Base-by-base conservation (phyloP, 169 alveolate genomes). In the Besnoitia besnoiti region DNA sequence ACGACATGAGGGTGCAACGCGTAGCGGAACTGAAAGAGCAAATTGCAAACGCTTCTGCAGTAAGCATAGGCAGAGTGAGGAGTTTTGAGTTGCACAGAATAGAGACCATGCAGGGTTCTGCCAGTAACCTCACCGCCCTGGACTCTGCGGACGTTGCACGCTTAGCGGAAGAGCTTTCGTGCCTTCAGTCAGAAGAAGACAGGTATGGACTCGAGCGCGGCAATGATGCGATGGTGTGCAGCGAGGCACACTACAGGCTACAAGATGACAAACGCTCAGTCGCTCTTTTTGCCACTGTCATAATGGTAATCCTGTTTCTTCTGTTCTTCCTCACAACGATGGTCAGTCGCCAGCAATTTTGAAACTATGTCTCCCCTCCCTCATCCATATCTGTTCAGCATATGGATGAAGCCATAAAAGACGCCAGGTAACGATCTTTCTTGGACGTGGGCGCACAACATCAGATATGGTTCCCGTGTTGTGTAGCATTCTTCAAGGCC, bases 1-100 rank as follows among this genome's bases (percentile, higher is more conserved):
- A 77, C 59, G 87, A 77, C 35, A 77, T 77, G 87, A 3, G 87
- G 40, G 33, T 77, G 14, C 87, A 77, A 37, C 87, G 87, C 30
- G 87, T 77, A 1, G 59, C 50, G 0, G 87, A 77, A 7, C 55
- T 77, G 16, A 77, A 77, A 35, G 44, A 42, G 24, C 87, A 42
- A 21, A 77, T 77, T n/a, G 87, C 50, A 35, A 42, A 44, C 59
- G 87, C 82, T 19, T 73, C 82, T n/a, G 47, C 16, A 73, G 82
- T 73, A 73, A 37, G 82, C 16, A 42, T 73, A 5, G 67, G 67
- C 67, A 19, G 67, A 73, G 24, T 1, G 8, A n/a, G 10, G 8
- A 24, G 10, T 73, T 37, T 73, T 73, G 44, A 37, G 16, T n/a
- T n/a, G 82, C 27, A 73, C 46, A n/a, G n/a, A 30, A 42, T 42